phyloP scores from a whole-genome alignment of 495 filamentous ascomycete genomes.

The Podospora pseudocomata region DNA sequence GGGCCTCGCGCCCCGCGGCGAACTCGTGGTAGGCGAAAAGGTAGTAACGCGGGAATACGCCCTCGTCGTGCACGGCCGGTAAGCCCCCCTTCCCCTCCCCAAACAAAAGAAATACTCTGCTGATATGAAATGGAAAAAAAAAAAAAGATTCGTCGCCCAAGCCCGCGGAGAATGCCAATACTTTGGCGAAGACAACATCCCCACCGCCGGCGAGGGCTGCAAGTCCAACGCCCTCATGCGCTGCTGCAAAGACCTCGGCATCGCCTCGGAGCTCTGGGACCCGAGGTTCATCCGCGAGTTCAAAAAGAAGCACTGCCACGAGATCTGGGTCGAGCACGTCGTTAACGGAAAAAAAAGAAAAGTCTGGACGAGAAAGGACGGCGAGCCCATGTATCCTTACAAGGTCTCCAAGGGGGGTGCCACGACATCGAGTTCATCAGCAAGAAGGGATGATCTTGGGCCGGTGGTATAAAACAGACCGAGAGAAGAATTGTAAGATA shows the following conservation, averaged over 20 bases:
- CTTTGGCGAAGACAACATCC: slow-evolving; percentile 86
- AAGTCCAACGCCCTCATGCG: slow-evolving; percentile 96
- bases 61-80: slow-evolving; percentile 85
- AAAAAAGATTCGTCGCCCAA: slow-evolving; percentile 74
- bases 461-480: background rate
- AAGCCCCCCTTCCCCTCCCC: slow-evolving; percentile 31
- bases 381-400: slow-evolving; percentile 72
- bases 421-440: background rate
- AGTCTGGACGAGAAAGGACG: slow-evolving; percentile 84
- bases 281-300: slow-evolving; percentile 80
- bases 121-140: background rate
- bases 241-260: slow-evolving; percentile 95
- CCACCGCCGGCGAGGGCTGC: slow-evolving; percentile 95
- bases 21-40: slow-evolving; percentile 84
- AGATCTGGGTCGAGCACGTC: slow-evolving; percentile 66
- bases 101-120: too few species aligned
- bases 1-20: slow-evolving; percentile 86
- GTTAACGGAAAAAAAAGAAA: slow-evolving; percentile 82
- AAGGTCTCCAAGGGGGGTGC: slow-evolving; percentile 41
- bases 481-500: background rate
- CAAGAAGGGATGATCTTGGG: background rate
- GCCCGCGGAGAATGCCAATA: slow-evolving; percentile 95
- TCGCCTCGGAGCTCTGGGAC: slow-evolving; percentile 96
- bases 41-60: slow-evolving; percentile 94
- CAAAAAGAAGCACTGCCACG: slow-evolving; percentile 57